A percentile compares a stretch with the other conserved stretches of the same genome.
phyloP scores from a whole-genome alignment of 2,329 filamentous ascomycete species.

The Monilinia polystroma region DNA sequence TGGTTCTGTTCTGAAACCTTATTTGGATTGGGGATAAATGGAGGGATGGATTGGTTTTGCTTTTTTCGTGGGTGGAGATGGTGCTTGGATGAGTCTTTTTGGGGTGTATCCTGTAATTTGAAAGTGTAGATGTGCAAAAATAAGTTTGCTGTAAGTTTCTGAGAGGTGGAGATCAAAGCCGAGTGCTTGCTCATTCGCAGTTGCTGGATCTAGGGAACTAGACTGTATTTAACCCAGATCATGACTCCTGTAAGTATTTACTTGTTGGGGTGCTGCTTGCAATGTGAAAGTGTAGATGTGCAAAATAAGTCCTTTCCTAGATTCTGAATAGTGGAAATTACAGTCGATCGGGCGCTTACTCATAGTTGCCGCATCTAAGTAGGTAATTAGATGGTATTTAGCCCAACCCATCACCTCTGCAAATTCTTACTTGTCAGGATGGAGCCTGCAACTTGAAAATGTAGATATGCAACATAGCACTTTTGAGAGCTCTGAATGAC shows the following conservation, averaged over 20 bases:
- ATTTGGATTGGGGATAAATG: too few relatives aligned
- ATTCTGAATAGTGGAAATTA: neutral
- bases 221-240: neutral
- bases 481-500: too few relatives aligned
- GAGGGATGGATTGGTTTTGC: too few relatives aligned
- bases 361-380: too few relatives aligned
- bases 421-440: neutral
- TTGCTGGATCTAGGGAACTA: neutral
- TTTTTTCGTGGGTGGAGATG: too few relatives aligned
- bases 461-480: neutral
- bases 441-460: neutral
- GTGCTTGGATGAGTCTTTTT: neutral
- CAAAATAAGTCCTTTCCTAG: neutral
- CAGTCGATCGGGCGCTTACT: too few relatives aligned
- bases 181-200: neutral
- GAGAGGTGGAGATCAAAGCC: neutral
- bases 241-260: neutral
- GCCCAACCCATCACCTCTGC: rapidly evolving
- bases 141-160: neutral
- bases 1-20: too few relatives aligned
- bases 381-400: neutral
- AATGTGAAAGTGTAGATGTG: neutral
- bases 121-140: neutral
- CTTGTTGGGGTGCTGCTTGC: neutral
- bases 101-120: neutral